Evolutionary conservation across 2,329 filamentous ascomycete genomes (phyloP).

Genomic region (Monosporascus sp.): DNA sequence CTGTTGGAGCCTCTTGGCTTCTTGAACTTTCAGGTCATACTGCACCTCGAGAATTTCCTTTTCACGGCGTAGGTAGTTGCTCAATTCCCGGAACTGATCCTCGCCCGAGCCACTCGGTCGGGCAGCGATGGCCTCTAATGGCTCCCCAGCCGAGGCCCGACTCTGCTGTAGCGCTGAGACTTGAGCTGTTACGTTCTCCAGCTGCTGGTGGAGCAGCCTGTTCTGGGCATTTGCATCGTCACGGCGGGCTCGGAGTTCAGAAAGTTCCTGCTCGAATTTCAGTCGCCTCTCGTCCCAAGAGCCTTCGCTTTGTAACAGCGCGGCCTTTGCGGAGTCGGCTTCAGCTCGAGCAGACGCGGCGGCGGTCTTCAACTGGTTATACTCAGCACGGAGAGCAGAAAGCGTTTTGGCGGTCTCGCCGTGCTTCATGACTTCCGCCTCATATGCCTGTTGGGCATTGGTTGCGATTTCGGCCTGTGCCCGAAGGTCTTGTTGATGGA

Average conservation of each 20-base stretch:
- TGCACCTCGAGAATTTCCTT: conserved; percentile 99
- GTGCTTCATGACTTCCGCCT: conserved; percentile 89
- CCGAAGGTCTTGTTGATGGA: conserved; percentile 86
- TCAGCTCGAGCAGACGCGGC: conserved; percentile 70
- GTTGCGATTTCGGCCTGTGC: conserved; percentile 90
- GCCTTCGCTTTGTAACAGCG: conserved; percentile 72
- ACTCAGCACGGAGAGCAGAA: conserved; percentile 71
- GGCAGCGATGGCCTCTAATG: conserved; percentile 48
- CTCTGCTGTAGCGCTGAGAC: conserved; percentile 75
- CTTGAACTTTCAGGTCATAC: conserved; percentile 81
- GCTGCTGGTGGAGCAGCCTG: conserved; percentile 79
- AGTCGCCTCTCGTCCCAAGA: conserved; percentile 83
- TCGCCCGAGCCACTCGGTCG: conserved; percentile 53
- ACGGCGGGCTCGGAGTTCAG: conserved; percentile 70
- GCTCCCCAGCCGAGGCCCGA: conserved; percentile 48
- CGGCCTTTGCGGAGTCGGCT: conserved; percentile 77
- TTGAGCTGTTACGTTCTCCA: conserved; percentile 77
- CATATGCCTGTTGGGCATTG: conserved; percentile 91
- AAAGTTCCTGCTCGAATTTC: conserved; percentile 76
- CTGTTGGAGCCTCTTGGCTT: conserved; percentile 82
- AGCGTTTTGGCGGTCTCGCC: conserved; percentile 87
- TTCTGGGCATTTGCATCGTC: conserved; percentile 88
- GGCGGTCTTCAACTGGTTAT: conserved; percentile 77
- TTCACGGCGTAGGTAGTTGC: conserved; percentile 84
- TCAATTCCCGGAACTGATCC: conserved; percentile 82